Conservation (phyloP, 495 filamentous ascomycete species). For the Elaphomyces granulatus region DNA sequence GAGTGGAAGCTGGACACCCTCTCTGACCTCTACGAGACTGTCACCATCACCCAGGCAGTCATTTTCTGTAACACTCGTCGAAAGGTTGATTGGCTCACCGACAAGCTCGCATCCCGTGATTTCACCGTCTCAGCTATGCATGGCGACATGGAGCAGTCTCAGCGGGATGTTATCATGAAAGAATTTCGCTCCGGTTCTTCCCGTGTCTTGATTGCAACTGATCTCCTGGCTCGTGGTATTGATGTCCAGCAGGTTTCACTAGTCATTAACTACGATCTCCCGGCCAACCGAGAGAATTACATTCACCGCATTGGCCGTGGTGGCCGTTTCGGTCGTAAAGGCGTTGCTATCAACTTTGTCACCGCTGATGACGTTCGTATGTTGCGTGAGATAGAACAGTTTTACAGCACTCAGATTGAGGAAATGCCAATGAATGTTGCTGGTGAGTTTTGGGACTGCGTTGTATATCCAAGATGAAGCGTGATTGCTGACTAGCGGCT, state of each 20-base stretch:
- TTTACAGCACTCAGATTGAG: conserved; percentile 50
- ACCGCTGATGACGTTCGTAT: conserved; percentile 98
- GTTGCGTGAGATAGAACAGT: conserved; percentile 87
- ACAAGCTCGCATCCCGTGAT: conserved; percentile 94
- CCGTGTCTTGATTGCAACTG: conserved; percentile 94
- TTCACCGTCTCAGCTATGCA: conserved; percentile 99
- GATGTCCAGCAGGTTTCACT: conserved; percentile 98
- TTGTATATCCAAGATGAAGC: background rate
- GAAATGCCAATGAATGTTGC: conserved; percentile 52
- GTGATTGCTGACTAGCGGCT: conserved; percentile 1
- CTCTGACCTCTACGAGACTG: conserved; percentile 95
- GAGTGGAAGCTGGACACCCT: conserved; percentile 99
- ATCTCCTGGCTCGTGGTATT: conserved; percentile 95
- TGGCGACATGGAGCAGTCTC: conserved; percentile 94
- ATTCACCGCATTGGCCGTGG: conserved; percentile 98
- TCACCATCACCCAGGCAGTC: conserved; percentile 98
- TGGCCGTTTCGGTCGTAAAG: conserved; percentile 98
- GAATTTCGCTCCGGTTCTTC: conserved; percentile 97
- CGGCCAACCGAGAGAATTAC: conserved; percentile 99
- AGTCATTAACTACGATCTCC: conserved; percentile 99
- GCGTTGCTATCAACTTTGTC: conserved; percentile 99
- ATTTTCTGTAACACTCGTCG: conserved; percentile 99
- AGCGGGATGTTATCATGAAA: conserved; percentile 99
- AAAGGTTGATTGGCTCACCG: conserved; percentile 99
- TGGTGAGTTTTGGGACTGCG: conserved; percentile 26